phyloP scores from a whole-genome alignment of 768 basidiomycete species.

The Macrolepiota dolichaula region DNA sequence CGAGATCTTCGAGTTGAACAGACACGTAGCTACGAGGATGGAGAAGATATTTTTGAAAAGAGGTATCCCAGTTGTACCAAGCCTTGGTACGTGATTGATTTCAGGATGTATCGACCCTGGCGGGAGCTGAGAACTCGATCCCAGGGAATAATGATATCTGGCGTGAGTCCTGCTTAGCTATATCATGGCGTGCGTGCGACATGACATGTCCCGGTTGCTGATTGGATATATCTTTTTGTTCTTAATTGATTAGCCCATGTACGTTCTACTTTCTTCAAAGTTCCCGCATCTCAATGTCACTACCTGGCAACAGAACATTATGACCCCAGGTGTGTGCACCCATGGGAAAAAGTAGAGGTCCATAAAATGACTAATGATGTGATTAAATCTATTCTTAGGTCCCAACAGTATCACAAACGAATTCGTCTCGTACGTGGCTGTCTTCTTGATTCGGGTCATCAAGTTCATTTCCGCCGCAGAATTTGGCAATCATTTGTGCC shows the following conservation, averaged over 20 bases:
- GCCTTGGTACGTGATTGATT: constrained; percentile 47
- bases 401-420: constrained; percentile 68
- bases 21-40: constrained; percentile 67
- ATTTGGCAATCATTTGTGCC: constrained; percentile 86
- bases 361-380: neutral
- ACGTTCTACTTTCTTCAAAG: neutral
- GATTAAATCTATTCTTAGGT: constrained; percentile 30
- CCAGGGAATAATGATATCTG: constrained; percentile 90
- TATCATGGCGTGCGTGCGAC: neutral
- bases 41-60: constrained; percentile 61
- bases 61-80: constrained; percentile 79
- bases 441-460: constrained; percentile 3
- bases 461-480: constrained; percentile 29
- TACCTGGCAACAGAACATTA: constrained; percentile 50
- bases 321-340: constrained; percentile 48
- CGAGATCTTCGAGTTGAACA: constrained; percentile 79
- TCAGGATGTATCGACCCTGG: neutral
- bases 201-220: constrained; percentile 30
- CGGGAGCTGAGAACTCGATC: constrained; percentile 4
- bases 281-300: constrained; percentile 11
- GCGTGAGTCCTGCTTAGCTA: constrained; percentile 53
- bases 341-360: neutral
- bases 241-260: constrained; percentile 12
- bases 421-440: constrained; percentile 57
- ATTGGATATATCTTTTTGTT: neutral